These are phyloP conservation scores for Yamadazyma blattariae DNA, from an alignment of 1,139 yeast genomes.

Conservation along the genomic window DNA sequence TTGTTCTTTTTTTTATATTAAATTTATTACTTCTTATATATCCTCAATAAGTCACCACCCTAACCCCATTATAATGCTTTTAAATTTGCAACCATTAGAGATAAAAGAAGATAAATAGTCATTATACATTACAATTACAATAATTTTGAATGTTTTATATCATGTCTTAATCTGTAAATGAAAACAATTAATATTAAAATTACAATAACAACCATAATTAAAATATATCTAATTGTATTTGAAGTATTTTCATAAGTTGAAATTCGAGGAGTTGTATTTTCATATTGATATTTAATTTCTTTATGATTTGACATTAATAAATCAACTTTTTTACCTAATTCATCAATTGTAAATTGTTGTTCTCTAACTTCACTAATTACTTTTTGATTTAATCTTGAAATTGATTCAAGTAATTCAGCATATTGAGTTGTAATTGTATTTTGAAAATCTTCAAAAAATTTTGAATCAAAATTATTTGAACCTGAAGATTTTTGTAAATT, in stretches of 20 bases:
- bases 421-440: conserved; percentile 29
- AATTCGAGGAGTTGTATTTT: conserved; percentile 4
- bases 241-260: conserved; percentile 10
- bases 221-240: conserved; percentile 35
- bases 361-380: conserved; percentile 46
- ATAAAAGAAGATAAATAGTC: no score
- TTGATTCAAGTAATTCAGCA: conserved; percentile 31
- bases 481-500: conserved; percentile 1
- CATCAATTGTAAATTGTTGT: conserved; percentile 37
- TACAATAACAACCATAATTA: conserved; percentile 40
- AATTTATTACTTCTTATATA: no score
- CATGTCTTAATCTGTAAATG: conserved; percentile 48
- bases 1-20: no score
- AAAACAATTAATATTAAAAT: conserved; percentile 36
- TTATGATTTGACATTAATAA: conserved; percentile 42
- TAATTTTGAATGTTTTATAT: conserved; percentile 54
- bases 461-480: neutral
- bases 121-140: no score
- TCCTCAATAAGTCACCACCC: no score
- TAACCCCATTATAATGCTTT: no score
- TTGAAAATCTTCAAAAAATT: conserved; percentile 23
- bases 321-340: conserved; percentile 38
- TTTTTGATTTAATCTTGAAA: conserved; percentile 34
- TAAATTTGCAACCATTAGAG: no score
- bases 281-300: conserved; percentile 34